phyloP scores from a whole-genome alignment of 2,329 filamentous ascomycete species.

The Phyllosticta paracitricarpa region DNA sequence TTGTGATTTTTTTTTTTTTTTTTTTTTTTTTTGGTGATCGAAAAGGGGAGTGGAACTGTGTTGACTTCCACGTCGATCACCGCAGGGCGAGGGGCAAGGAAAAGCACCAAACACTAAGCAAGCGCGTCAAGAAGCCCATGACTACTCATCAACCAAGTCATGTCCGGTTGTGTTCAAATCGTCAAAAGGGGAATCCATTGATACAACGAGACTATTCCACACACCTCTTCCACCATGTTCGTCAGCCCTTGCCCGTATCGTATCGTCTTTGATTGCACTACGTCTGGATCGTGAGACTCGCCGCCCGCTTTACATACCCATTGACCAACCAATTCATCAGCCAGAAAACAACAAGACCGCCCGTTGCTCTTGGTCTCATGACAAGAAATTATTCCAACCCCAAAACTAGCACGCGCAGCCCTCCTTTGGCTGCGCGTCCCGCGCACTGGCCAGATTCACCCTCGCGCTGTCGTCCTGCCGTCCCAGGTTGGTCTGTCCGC shows the following conservation, averaged over 20 bases:
- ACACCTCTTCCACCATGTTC: not conserved
- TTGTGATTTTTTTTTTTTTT: no score
- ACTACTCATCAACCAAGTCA: no score
- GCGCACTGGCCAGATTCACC: constrained; percentile 70
- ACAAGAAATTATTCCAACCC: not conserved
- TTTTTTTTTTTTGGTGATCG: no score
- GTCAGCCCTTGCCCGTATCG: not conserved
- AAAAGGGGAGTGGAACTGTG: no score
- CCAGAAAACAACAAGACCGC: not conserved
- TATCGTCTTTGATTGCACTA: not conserved
- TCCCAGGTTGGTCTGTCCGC: constrained; percentile 46
- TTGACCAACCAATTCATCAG: not conserved
- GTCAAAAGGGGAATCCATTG: not conserved
- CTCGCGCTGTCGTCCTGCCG: constrained; percentile 55
- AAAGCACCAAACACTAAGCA: no score
- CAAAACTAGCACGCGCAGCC: constrained; percentile 68
- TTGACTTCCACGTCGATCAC: no score
- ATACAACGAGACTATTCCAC: not conserved
- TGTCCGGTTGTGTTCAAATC: not conserved
- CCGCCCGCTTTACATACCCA: not conserved
- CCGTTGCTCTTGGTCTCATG: not conserved
- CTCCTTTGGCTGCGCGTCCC: constrained; percentile 65
- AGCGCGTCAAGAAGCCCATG: no score
- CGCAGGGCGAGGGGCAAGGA: no score
- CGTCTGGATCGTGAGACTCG: not conserved